Base-by-base conservation (phyloP, 1,139 yeast genomes). In the Starmera stellimalicola region DNA sequence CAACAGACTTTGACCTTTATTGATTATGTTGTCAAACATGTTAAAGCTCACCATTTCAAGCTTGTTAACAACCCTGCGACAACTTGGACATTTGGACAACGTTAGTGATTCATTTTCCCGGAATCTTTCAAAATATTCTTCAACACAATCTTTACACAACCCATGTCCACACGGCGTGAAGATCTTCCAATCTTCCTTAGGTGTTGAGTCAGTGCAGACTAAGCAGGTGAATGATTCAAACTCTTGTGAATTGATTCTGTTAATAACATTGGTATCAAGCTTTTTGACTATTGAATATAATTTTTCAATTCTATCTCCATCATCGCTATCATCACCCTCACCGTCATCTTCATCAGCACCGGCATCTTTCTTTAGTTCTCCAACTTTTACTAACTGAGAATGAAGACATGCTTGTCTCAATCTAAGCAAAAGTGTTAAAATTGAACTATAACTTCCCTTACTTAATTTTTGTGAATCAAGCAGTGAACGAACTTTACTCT, bases 321-420 rank as follows among this genome's bases (percentile, higher is more conserved):
- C 11, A 2, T 42, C 38, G 1, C 33, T 37, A 7, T 39, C 30
- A 6, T 37, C 33, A 1, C 38, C 37, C 28, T 40, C 40, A 30
- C 49, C 51, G 12, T 44, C 50, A 4, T 43, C 45, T 24, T 48
- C 55, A 32, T 41, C 44, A 9, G 35, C 55, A 31, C 41, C 43
- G 7, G 34, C 16, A 9, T 43, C 39, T 26, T 50, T 51, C 30
- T 38, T 58, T 44, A 63, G 53, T 46, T 66, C 72, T 18, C 88
- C 88, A 35, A 81, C 63, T 40, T 74, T 72, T 26, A 85, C 91
- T 37, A 91, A 62, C 46, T 71, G 77, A 28, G 78, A 74, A 55
- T 91, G 97, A 47, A 88, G 78, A 52, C 96, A 84, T 3, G 95
- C 93, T 57, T 91, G 97, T 40, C 98, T 68, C 46, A 91, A 64